Percentiles rank a stretch among this genome's conserved stretches.
Conservation (phyloP, 2,329 filamentous ascomycete species). For the Hypoxylon sp. region DNA sequence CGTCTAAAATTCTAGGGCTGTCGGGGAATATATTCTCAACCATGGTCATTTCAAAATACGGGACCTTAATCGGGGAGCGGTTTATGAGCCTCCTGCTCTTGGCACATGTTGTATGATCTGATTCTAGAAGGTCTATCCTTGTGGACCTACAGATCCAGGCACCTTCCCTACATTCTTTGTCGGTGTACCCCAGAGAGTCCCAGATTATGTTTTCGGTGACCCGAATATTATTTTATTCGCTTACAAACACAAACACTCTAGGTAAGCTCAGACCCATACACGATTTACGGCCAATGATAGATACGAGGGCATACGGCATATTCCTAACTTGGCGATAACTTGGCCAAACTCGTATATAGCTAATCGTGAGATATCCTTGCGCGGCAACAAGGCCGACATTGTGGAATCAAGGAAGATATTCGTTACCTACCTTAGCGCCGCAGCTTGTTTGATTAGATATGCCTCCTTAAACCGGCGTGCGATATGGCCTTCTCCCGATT, state of each 20-base stretch:
- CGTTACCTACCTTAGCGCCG: slow-evolving; percentile 6
- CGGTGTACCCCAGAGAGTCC: not conserved
- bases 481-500: slow-evolving; percentile 1
- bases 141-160: slow-evolving; percentile 1
- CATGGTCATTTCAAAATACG: slow-evolving; percentile 3
- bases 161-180: not conserved
- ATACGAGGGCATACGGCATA: not conserved
- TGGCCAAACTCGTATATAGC: not conserved
- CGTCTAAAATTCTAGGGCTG: not conserved
- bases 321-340: not conserved
- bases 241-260: not conserved
- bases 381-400: slow-evolving; percentile 1
- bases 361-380: not conserved
- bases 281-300: not conserved
- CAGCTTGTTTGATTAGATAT: not conserved
- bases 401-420: slow-evolving; percentile 2
- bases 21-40: not conserved
- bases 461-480: slow-evolving; percentile 8
- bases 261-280: not conserved
- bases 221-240: not conserved
- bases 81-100: slow-evolving; percentile 16
- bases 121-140: slow-evolving; percentile 13
- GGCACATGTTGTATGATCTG: slow-evolving; percentile 8
- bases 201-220: slow-evolving; percentile 2
- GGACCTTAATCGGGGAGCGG: not conserved